Base-by-base conservation (phyloP, 768 basidiomycete species). In the Leccinum rimulosum region DNA sequence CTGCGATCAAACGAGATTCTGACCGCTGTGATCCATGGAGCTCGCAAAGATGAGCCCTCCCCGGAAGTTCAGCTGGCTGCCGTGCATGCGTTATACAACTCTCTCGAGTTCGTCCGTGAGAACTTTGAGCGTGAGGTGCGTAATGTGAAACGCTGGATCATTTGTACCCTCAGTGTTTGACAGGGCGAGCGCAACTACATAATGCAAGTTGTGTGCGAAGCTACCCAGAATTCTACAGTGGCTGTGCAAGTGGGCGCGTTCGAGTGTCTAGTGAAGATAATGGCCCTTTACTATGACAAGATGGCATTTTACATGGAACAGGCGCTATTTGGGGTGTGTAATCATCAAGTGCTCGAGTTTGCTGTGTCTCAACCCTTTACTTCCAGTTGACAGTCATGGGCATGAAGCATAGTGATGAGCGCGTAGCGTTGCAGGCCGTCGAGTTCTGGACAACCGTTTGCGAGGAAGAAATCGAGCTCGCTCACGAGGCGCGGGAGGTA, bases 401-500 rank as follows among this genome's bases (percentile, higher is more conserved):
- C 40, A 99, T 99, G 97, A 94, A 94, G 73, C 88, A 95, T 66
- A 74, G 77, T 7, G 95, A 98, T 64, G 95, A 97, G 66, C 79
- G 86, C 7, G 95, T 99, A 38, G 93, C 95, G 0, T 75, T 98
- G 30, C 97, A 99, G 73, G 97, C 97, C 25, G 89, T 99, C 54
- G 97, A 99, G 70, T 99, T 99, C 75, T 99, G 97, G 97, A 95
- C 95, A 5, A 98, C 96, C 8, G 96, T 98, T 2, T 98, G 95
- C 68, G 96, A 99, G 71, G 93, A 97, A 73, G 97, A 99, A 73
- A 87, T 94, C 25, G 95, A 98, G 58, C 79, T 98, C 51, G 87
- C 89, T 19, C 82, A 93, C 64, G 95, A 98, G 70, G 91, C 91
- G 2, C 88, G 92, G 61, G 96, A 98, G 80, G 93, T 93, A 68